These are phyloP conservation scores for Babjeviella inositovora DNA, from an alignment of 805 yeast genomes.

Conservation along the genomic window DNA sequence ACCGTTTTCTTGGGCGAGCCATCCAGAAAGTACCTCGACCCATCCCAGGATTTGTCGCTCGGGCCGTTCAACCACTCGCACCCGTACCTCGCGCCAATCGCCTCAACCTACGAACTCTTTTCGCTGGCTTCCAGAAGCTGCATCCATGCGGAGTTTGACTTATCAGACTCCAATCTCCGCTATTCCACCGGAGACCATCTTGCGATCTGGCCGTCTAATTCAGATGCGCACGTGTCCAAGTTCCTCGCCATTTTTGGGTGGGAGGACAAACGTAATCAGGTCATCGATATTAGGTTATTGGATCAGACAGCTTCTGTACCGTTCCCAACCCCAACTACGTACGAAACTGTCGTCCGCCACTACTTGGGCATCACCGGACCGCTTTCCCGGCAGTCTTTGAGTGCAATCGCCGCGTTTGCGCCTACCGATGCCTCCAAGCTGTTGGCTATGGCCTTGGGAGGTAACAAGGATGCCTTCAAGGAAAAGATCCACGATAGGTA, in stretches of 20 bases:
- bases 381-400: constrained; percentile 75
- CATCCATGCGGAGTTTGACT: constrained; percentile 80
- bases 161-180: constrained; percentile 55
- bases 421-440: constrained; percentile 46
- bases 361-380: constrained; percentile 88
- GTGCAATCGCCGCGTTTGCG: constrained; percentile 65
- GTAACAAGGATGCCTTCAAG: constrained; percentile 57
- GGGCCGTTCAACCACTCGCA: constrained; percentile 75
- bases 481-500: constrained; percentile 40
- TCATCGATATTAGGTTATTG: constrained; percentile 47
- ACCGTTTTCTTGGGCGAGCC: constrained; percentile 77
- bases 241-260: constrained; percentile 54
- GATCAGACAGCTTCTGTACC: constrained; percentile 55
- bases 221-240: constrained; percentile 54
- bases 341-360: constrained; percentile 72
- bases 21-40: constrained; percentile 25
- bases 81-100: constrained; percentile 68
- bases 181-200: constrained; percentile 94
- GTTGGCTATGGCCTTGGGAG: constrained; percentile 34
- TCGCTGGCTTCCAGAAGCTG: constrained; percentile 51
- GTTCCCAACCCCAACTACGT: constrained; percentile 75
- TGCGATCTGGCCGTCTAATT: constrained; percentile 88
- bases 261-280: constrained; percentile 27
- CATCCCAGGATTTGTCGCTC: constrained; percentile 15
- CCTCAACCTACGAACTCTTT: constrained; percentile 54